These are phyloP conservation scores for Lathyrus aphaca DNA, from an alignment of 306 rosid species.

Conservation along the genomic window DNA sequence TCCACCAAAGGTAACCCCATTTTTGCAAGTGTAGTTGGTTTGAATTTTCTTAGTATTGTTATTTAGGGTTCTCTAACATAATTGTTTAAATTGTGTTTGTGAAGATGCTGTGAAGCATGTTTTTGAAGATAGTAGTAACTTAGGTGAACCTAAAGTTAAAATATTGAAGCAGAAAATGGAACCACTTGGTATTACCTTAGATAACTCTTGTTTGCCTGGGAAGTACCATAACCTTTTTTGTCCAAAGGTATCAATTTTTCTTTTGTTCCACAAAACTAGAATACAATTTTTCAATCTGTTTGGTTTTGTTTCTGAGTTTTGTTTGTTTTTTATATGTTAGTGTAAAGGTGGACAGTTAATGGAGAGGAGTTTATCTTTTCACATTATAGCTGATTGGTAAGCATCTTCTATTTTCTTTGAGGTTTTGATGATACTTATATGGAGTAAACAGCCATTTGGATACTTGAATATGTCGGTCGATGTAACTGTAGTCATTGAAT, in stretches of 20 bases:
- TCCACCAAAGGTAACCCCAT: conserved; percentile 40
- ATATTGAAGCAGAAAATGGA: conserved; percentile 69
- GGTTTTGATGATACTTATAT: conserved; percentile 3
- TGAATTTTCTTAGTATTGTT: too few species aligned
- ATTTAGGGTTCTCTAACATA: conserved; percentile 30
- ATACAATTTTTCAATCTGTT: conserved; percentile 16
- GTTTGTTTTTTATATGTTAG: conserved; percentile 45
- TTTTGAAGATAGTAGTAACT: too few species aligned
- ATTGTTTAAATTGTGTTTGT: conserved; percentile 28
- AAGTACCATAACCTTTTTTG: conserved; percentile 63
- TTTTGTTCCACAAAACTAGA: background rate
- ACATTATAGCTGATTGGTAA: conserved; percentile 70
- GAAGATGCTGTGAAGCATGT: conserved; percentile 43
- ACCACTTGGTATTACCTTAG: conserved; percentile 61
- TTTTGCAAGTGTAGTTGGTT: too few species aligned
- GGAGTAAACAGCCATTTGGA: too few species aligned
- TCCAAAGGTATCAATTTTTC: conserved; percentile 63
- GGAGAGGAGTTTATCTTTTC: conserved; percentile 91
- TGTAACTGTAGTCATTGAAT: background rate
- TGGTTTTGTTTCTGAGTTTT: conserved; percentile 23
- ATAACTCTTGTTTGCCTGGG: conserved; percentile 64
- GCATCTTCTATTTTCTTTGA: conserved; percentile 33
- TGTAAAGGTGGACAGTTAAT: conserved; percentile 76
- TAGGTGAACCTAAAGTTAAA: conserved; percentile 44
- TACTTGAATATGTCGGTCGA: background rate